phyloP scores from a whole-genome alignment of 768 basidiomycete genomes.

The Cyclocybe aegerita region DNA sequence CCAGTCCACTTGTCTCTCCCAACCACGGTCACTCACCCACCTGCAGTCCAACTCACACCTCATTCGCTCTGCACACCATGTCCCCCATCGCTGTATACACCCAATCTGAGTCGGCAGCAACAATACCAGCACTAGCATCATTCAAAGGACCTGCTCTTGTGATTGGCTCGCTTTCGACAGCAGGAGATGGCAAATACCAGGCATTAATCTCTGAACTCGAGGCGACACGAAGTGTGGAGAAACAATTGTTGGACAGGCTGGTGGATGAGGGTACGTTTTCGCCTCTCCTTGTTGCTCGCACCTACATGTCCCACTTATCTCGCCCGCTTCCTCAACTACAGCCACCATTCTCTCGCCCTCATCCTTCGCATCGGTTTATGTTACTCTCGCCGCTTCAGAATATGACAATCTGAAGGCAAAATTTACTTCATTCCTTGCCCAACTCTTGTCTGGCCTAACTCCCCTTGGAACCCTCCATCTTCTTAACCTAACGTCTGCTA shows the following conservation, averaged over 20 bases:
- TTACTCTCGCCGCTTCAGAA: slow-evolving; percentile 63
- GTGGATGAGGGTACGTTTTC: slow-evolving; percentile 70
- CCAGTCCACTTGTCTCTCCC: slow-evolving; percentile 1
- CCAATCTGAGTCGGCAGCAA: slow-evolving; percentile 19
- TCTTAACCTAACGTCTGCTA: slow-evolving; percentile 46
- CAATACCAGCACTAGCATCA: slow-evolving; percentile 13
- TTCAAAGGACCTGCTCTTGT: slow-evolving; percentile 58
- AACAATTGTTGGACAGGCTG: slow-evolving; percentile 80
- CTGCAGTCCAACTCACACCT: slow-evolving; percentile 1
- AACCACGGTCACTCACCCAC: slow-evolving; percentile 3
- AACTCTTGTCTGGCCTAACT: slow-evolving; percentile 57
- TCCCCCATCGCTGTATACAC: slow-evolving; percentile 57
- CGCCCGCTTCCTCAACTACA: slow-evolving; percentile 24
- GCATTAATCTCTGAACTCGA: slow-evolving; percentile 61
- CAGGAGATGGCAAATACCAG: slow-evolving; percentile 80
- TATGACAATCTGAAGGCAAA: slow-evolving; percentile 57
- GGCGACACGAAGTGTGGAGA: slow-evolving; percentile 58
- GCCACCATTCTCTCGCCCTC: slow-evolving; percentile 57
- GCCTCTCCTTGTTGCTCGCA: not conserved
- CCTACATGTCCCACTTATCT: not conserved
- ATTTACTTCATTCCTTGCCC: slow-evolving; percentile 54
- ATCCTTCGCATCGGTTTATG: slow-evolving; percentile 63
- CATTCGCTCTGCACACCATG: slow-evolving; percentile 37
- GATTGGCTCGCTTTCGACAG: slow-evolving; percentile 77
- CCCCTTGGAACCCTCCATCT: slow-evolving; percentile 73